Percentiles rank a stretch among this genome's conserved stretches.
phyloP scores from a whole-genome alignment of 495 filamentous ascomycete species.

The Aspergillus heteromorphus region DNA sequence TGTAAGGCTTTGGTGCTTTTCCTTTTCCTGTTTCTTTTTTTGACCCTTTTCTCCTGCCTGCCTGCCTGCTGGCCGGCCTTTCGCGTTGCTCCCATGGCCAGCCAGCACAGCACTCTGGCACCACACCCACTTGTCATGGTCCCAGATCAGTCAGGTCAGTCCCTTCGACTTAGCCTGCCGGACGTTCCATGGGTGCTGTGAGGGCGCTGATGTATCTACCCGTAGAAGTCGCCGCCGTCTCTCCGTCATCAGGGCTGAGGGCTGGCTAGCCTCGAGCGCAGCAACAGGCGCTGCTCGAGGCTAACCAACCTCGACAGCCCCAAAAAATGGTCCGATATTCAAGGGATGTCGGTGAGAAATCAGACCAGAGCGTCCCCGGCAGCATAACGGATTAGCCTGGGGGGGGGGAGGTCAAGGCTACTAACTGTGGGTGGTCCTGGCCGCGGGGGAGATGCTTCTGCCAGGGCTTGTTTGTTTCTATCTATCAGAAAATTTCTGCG shows the following conservation, averaged over 20 bases:
- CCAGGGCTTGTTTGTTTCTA: constrained; percentile 15
- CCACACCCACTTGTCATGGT: neutral
- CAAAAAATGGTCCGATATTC: neutral
- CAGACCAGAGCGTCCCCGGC: constrained; percentile 1
- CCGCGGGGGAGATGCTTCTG: neutral
- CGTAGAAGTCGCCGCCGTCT: constrained; percentile 9
- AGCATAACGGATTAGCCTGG: neutral
- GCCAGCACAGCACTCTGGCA: neutral
- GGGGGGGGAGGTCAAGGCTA: constrained; percentile 7
- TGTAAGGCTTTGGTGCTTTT: constrained; percentile 2
- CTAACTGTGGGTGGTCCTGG: neutral
- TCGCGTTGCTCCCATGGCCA: neutral
- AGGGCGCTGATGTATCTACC: constrained; percentile 15
- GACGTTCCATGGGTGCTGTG: constrained; percentile 8
- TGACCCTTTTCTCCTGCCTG: constrained; percentile 6
- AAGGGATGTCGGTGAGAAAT: neutral
- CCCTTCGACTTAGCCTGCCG: neutral
- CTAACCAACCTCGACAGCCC: neutral
- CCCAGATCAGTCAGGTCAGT: neutral
- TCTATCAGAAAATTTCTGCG: constrained; percentile 15
- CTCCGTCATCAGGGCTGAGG: neutral
- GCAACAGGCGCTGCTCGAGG: neutral
- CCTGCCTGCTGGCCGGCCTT: constrained; percentile 4
- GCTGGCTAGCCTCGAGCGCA: neutral
- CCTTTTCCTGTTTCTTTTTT: neutral